These are phyloP conservation scores for Malus hybrid DNA, from an alignment of 331 rosid species.

Conservation along the genomic window DNA sequence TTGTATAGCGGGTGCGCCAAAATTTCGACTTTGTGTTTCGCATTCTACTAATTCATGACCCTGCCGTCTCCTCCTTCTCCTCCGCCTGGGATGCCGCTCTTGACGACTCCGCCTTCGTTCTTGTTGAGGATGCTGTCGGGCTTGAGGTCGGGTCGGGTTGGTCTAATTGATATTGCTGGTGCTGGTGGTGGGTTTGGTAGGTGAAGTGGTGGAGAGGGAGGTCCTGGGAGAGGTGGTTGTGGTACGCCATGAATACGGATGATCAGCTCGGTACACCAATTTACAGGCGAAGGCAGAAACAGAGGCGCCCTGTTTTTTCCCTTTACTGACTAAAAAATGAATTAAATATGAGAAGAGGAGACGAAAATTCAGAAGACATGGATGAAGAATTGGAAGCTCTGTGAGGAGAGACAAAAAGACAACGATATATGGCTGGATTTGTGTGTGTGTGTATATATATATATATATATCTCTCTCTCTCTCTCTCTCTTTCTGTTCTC, in stretches of 20 bases:
- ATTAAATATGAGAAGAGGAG: not conserved
- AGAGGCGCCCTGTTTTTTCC: not conserved
- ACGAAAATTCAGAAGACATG: not conserved
- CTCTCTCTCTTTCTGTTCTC: not conserved
- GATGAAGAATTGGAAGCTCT: not conserved
- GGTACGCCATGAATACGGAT: too few relatives aligned
- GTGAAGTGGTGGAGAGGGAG: too few relatives aligned
- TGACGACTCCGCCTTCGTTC: conserved; percentile 31
- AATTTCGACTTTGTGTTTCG: conserved; percentile 75
- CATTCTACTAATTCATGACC: conserved; percentile 74
- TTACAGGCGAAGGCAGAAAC: not conserved
- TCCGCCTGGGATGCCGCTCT: conserved; percentile 20
- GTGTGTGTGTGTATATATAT: not conserved
- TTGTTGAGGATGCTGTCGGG: conserved; percentile 27
- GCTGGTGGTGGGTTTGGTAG: conserved; percentile 40
- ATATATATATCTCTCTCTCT: not conserved
- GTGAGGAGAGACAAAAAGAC: too few relatives aligned
- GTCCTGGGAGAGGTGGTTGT: too few relatives aligned
- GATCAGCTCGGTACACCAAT: too few relatives aligned
- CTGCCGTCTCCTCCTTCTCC: conserved; percentile 31
- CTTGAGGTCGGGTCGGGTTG: conserved; percentile 51
- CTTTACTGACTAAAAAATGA: too few relatives aligned
- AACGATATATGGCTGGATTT: not conserved
- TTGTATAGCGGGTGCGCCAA: conserved; percentile 79
- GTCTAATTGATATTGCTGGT: conserved; percentile 11